Evolutionary conservation across 2,329 filamentous ascomycete genomes (phyloP).

Genomic region (Hawksworthiomyces lignivorus): DNA sequence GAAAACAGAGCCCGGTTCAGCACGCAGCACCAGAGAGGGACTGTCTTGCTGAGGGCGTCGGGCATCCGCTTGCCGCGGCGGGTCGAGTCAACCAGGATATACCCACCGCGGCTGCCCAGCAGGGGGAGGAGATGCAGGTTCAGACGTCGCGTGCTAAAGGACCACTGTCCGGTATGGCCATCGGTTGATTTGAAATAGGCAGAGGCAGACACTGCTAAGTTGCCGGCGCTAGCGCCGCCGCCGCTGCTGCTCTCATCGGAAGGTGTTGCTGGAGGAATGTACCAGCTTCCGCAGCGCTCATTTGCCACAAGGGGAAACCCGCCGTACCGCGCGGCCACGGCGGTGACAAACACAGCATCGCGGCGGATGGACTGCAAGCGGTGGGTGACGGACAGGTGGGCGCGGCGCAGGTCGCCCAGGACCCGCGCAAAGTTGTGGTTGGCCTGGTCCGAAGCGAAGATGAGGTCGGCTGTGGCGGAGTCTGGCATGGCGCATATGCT

Average conservation of each 20-base stretch:
- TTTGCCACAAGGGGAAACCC: constrained; percentile 70
- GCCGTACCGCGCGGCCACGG: constrained; percentile 45
- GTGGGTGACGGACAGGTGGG: constrained; percentile 71
- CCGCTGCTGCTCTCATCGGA: no score
- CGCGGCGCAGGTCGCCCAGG: constrained; percentile 65
- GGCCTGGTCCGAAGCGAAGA: constrained; percentile 41
- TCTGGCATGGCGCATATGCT: constrained; percentile 20
- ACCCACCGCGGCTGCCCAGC: constrained; percentile 52
- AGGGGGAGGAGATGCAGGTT: constrained; percentile 70
- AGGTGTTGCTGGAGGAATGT: constrained; percentile 52
- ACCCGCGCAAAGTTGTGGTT: constrained; percentile 61
- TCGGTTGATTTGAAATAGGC: constrained; percentile 98
- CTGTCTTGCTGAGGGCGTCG: constrained; percentile 86
- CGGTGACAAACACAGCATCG: constrained; percentile 67
- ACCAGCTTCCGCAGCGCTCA: constrained; percentile 95
- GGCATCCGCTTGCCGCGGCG: constrained; percentile 79
- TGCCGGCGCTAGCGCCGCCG: no score
- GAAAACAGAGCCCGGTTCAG: constrained; percentile 76
- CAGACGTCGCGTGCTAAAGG: constrained; percentile 74
- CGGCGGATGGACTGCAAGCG: constrained; percentile 69
- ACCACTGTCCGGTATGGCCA: constrained; percentile 85
- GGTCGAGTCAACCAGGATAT: constrained; percentile 88
- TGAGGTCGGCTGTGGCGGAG: constrained; percentile 32
- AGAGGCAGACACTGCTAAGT: constrained; percentile 54
- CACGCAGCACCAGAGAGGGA: constrained; percentile 89